Percentiles rank a stretch among this genome's conserved stretches.
Conservation (phyloP, 805 yeast species). For the Priceomyces haplophilus region DNA sequence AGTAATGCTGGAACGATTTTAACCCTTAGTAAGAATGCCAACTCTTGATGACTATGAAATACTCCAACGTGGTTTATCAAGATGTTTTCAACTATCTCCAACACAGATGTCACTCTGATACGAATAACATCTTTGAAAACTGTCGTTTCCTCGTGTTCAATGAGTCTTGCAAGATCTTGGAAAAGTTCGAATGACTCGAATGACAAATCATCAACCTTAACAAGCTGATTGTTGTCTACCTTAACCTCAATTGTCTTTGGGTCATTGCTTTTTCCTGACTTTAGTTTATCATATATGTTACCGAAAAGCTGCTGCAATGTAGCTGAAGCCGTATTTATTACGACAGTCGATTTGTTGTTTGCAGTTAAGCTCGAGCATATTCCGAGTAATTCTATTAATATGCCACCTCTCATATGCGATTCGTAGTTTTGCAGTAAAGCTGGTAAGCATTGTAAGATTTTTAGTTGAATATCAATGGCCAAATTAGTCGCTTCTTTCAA, state of each 20-base stretch:
- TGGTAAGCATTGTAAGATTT: constrained; percentile 81
- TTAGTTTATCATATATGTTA: constrained; percentile 70
- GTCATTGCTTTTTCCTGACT: constrained; percentile 9
- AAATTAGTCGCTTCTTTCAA: constrained; percentile 70
- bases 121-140: constrained; percentile 51
- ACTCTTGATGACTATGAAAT: constrained; percentile 59
- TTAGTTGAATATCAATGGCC: constrained; percentile 80
- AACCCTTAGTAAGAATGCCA: constrained; percentile 62
- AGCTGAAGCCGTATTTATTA: constrained; percentile 87
- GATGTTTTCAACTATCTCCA: constrained; percentile 81
- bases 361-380: constrained; percentile 73
- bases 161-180: constrained; percentile 66
- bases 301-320: constrained; percentile 83
- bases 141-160: constrained; percentile 54
- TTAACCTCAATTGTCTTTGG: constrained; percentile 15
- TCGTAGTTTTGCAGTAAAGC: constrained; percentile 65
- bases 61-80: constrained; percentile 57
- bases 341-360: constrained; percentile 68
- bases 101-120: constrained; percentile 60
- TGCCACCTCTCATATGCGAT: constrained; percentile 48
- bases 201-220: constrained; percentile 50
- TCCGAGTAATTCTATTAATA: constrained; percentile 55
- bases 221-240: constrained; percentile 42
- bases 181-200: constrained; percentile 71
- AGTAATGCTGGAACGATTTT: constrained; percentile 75